Conservation (phyloP, 257 asterid species). For the Penstemon eatonii region DNA sequence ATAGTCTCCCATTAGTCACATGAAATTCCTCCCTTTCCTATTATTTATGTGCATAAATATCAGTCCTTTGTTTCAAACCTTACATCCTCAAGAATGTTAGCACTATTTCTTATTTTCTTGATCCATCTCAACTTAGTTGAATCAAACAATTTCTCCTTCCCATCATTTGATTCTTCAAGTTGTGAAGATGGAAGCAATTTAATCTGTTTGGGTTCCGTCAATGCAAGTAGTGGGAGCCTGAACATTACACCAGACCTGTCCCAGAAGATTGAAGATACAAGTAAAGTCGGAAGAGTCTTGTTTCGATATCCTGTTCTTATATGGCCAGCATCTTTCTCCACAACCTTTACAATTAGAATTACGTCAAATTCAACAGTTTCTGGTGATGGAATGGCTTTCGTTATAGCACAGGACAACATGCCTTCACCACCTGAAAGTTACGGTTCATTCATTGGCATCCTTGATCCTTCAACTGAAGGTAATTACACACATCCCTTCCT, state of each 20-base stretch:
- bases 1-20: slow-evolving; percentile 11
- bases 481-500: background rate
- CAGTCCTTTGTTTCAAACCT: background rate
- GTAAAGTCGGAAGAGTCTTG: slow-evolving; percentile 41
- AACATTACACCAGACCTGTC: slow-evolving; percentile 40
- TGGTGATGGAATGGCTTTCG: slow-evolving; percentile 68
- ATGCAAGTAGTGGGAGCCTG: slow-evolving; percentile 42
- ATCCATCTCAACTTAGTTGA: slow-evolving; percentile 35
- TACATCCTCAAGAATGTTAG: slow-evolving; percentile 34
- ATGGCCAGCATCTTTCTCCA: slow-evolving; percentile 67
- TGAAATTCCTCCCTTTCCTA: background rate
- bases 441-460: slow-evolving; percentile 63
- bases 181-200: slow-evolving; percentile 37
- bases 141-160: slow-evolving; percentile 52
- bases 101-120: slow-evolving; percentile 28
- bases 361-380: slow-evolving; percentile 43
- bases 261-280: slow-evolving; percentile 16
- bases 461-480: slow-evolving; percentile 73
- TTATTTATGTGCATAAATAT: background rate
- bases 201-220: slow-evolving; percentile 63
- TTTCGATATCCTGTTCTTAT: slow-evolving; percentile 25
- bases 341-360: slow-evolving; percentile 48
- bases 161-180: slow-evolving; percentile 46
- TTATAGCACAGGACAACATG: slow-evolving; percentile 50
- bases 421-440: slow-evolving; percentile 63